A percentile compares a stretch with the other conserved stretches of the same genome.
phyloP scores from a whole-genome alignment of 2,329 filamentous ascomycete genomes.

The Trichoderma atroviride region DNA sequence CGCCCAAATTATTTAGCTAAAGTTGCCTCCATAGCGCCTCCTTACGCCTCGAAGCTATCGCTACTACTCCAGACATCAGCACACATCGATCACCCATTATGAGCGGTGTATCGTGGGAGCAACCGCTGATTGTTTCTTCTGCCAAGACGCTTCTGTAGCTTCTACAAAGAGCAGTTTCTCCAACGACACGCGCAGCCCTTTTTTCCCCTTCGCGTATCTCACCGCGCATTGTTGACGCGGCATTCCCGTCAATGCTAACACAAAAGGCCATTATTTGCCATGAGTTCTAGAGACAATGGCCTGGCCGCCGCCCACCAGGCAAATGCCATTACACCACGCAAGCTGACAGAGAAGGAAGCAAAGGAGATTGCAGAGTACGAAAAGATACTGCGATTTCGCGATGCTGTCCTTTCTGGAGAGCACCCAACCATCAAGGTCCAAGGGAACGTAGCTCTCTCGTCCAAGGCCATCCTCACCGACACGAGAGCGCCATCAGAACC shows the following conservation, averaged over 20 bases:
- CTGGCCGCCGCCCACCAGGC: conserved; percentile 28
- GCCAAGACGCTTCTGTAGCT: conserved; percentile 1
- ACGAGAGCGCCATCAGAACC: conserved; percentile 25
- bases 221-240: conserved; percentile 9
- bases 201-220: not conserved
- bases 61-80: conserved; percentile 9
- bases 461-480: conserved; percentile 25
- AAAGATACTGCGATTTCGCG: conserved; percentile 78
- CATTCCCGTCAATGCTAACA: conserved; percentile 3
- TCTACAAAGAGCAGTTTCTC: not conserved
- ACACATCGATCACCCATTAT: conserved; percentile 7
- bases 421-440: conserved; percentile 65
- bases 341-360: conserved; percentile 50
- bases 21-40: not conserved
- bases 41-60: not conserved
- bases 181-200: not conserved
- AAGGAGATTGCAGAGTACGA: conserved; percentile 70
- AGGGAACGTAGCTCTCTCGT: conserved; percentile 41
- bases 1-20: conserved; percentile 11
- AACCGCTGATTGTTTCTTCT: conserved; percentile 6
- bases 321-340: conserved; percentile 31
- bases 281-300: conserved; percentile 35
- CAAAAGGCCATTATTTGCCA: conserved; percentile 24
- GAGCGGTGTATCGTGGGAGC: not conserved
- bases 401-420: conserved; percentile 77